Conservation (phyloP, 2,329 filamentous ascomycete genomes). For the Exophiala dermatitidis region DNA sequence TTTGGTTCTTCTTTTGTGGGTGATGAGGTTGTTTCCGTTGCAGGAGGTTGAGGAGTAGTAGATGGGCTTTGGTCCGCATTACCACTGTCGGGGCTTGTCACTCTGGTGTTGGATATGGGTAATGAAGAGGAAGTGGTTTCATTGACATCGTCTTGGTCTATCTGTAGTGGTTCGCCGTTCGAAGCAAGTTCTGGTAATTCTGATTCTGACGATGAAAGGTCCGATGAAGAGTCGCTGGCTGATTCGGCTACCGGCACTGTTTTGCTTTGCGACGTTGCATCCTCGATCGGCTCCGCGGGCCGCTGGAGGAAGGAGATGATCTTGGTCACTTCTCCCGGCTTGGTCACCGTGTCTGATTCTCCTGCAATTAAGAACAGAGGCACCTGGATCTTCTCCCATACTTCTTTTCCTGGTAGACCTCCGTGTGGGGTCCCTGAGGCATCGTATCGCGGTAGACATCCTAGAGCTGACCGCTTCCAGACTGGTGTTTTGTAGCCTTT, state of each 20-base stretch:
- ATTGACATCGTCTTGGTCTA: too few relatives aligned
- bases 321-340: conserved; percentile 61
- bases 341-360: conserved; percentile 67
- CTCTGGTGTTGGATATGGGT: too few relatives aligned
- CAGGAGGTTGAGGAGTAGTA: not conserved
- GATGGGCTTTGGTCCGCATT: too few relatives aligned
- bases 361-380: conserved; percentile 76
- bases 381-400: conserved; percentile 65
- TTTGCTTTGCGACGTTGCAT: not conserved
- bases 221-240: not conserved
- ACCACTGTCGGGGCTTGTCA: too few relatives aligned
- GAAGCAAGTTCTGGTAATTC: too few relatives aligned
- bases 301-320: conserved; percentile 44
- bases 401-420: conserved; percentile 60
- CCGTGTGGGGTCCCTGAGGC: conserved; percentile 47
- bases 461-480: conserved; percentile 73
- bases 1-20: conserved; percentile 20
- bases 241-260: conserved; percentile 31
- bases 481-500: conserved; percentile 73
- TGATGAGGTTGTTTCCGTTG: not conserved
- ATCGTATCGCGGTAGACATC: conserved; percentile 57
- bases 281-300: not conserved
- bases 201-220: not conserved
- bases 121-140: too few relatives aligned
- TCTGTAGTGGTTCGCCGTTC: too few relatives aligned